Evolutionary conservation across 805 yeast genomes (phyloP).

Genomic region (Metschnikowia chrysomelidarum): DNA sequence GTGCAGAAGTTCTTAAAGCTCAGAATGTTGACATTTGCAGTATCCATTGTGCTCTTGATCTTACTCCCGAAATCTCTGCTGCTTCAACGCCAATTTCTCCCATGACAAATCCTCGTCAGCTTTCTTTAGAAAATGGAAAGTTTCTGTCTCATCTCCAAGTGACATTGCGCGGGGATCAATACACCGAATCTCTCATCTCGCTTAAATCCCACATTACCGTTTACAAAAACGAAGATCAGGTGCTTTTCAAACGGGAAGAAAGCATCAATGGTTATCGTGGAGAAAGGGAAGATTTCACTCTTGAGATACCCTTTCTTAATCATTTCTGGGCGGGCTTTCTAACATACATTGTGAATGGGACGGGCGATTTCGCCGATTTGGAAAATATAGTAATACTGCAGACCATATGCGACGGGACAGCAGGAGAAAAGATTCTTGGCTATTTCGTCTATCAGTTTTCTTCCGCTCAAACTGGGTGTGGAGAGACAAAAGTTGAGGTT

Average conservation of each 20-base stretch:
- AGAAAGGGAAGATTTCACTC: conserved; percentile 18
- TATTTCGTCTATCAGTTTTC: conserved; percentile 15
- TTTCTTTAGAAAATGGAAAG: conserved; percentile 15
- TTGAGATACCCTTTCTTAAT: conserved; percentile 37
- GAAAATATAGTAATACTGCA: conserved; percentile 30
- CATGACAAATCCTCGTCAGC: conserved; percentile 13
- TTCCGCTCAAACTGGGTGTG: conserved; percentile 3
- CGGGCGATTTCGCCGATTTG: conserved; percentile 16
- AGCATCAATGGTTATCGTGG: conserved; percentile 31
- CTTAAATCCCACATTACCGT: conserved; percentile 33
- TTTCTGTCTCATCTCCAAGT: conserved; percentile 15
- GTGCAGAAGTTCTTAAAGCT: conserved; percentile 6
- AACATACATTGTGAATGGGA: conserved; percentile 34
- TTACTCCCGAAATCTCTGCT: conserved; percentile 4
- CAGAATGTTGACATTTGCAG: conserved; percentile 13
- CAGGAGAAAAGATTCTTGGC: conserved; percentile 6
- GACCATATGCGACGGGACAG: conserved; percentile 25
- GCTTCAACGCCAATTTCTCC: conserved; percentile 19
- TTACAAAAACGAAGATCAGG: conserved; percentile 19
- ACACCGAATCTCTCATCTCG: conserved; percentile 6
- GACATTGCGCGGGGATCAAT: conserved; percentile 2
- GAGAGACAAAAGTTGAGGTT: conserved; percentile 8
- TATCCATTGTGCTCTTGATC: conserved; percentile 11
- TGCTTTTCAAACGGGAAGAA: conserved; percentile 27
- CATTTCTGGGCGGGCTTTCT: conserved; percentile 41